Percentiles rank a stretch among this genome's conserved stretches.
Evolutionary conservation across 768 basidiomycete species (phyloP).

Genomic region (Hebeloma cylindrosporum): DNA sequence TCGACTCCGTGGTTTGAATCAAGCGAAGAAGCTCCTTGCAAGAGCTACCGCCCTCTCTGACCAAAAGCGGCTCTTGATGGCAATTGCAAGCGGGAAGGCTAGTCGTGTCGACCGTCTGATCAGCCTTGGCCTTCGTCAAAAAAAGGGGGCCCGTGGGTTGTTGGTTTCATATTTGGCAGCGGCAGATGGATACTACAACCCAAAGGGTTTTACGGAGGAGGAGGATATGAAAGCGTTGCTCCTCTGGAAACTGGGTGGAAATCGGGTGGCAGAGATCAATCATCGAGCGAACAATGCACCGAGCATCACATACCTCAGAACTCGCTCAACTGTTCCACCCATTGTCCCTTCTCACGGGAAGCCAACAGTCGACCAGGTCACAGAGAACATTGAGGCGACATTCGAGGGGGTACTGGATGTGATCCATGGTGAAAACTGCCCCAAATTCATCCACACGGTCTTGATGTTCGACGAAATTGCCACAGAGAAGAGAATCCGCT

Average conservation of each 20-base stretch:
- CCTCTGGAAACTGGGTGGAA: slow-evolving; percentile 25
- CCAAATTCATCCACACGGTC: slow-evolving; percentile 18
- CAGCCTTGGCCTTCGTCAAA: slow-evolving; percentile 10
- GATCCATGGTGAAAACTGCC: not conserved
- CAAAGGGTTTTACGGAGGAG: slow-evolving; percentile 21
- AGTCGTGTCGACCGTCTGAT: slow-evolving; percentile 18
- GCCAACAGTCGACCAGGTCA: slow-evolving; percentile 10
- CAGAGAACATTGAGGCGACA: slow-evolving; percentile 6
- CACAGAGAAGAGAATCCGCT: slow-evolving; percentile 22
- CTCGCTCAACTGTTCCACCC: slow-evolving; percentile 11
- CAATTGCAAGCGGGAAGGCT: slow-evolving; percentile 20
- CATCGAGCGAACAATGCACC: slow-evolving; percentile 20
- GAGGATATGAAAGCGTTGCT: slow-evolving; percentile 21
- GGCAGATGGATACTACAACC: no score
- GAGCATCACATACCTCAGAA: slow-evolving; percentile 13
- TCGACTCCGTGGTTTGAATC: slow-evolving; percentile 12
- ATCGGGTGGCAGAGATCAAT: slow-evolving; percentile 20
- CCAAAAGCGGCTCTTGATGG: slow-evolving; percentile 18
- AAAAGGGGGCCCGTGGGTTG: slow-evolving; percentile 15
- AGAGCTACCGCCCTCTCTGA: slow-evolving; percentile 14
- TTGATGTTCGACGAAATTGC: slow-evolving; percentile 33
- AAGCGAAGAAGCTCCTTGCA: slow-evolving; percentile 11
- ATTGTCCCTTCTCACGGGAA: slow-evolving; percentile 17
- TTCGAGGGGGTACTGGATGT: slow-evolving; percentile 5
- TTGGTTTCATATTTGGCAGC: slow-evolving; percentile 4